Conservation (phyloP, 148 eudicot genomes). For the Silene latifolia region DNA sequence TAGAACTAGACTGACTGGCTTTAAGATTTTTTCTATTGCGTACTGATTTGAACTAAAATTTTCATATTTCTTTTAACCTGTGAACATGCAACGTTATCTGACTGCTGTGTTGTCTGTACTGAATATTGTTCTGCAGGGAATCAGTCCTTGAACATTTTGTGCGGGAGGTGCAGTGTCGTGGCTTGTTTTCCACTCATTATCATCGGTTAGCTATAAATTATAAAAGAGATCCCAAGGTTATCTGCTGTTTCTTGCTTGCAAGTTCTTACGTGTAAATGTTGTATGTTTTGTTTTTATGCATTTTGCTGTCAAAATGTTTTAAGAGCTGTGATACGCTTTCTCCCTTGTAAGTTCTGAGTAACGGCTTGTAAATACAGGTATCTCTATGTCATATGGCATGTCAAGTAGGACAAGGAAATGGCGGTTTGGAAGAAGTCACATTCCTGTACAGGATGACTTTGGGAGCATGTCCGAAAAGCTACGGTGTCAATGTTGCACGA, state of each 20-base stretch:
- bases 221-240: conserved; percentile 54
- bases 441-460: conserved; percentile 74
- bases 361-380: conserved; percentile 42
- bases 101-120: neutral
- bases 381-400: conserved; percentile 94
- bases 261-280: neutral
- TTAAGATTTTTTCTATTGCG: neutral
- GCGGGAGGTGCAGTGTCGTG: conserved; percentile 71
- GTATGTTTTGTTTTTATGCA: neutral
- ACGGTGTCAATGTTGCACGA: conserved; percentile 93
- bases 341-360: neutral
- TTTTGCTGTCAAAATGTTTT: neutral
- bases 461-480: conserved; percentile 96
- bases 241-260: conserved; percentile 10
- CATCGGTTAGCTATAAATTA: conserved; percentile 80
- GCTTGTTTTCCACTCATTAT: conserved; percentile 95
- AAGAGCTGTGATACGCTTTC: conserved; percentile 4
- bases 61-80: neutral
- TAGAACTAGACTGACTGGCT: neutral
- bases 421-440: conserved; percentile 82
- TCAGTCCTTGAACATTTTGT: conserved; percentile 92
- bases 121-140: conserved; percentile 48
- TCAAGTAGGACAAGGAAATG: conserved; percentile 61
- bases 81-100: conserved; percentile 13
- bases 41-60: neutral